Evolutionary conservation across 2,329 filamentous ascomycete genomes (phyloP), one percentile per base, ranked within the genome.

Genomic region (Aspergillus caelatus): DNA sequence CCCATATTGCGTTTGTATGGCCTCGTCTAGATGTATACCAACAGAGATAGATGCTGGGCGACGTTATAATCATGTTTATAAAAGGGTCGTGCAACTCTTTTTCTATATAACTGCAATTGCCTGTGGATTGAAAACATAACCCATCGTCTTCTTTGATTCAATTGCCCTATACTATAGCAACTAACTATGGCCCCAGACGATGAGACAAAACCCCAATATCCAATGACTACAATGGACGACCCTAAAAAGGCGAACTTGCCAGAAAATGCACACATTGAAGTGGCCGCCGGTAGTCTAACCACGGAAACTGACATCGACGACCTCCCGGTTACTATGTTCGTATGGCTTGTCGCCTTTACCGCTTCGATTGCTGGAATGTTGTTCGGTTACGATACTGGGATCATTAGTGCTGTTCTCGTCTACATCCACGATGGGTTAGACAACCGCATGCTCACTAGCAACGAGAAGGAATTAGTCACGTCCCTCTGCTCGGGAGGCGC

Each of bases 281-380:
- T 26, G 34, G 57, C 48, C 23, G 7, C n/a, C 8, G 14, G 21
- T 4, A 53, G n/a, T n/a, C 16, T 21, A 3, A 16, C 39, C 5
- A 30, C 34, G n/a, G 34, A 50, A 11, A 39, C 34, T 10, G 60
- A 34, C 5, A 46, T 81, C 55, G 79, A 81, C 53, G 68, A 75
- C 16, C 77, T 78, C 1, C 72, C 77, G n/a, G 69, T 77, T 5
- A 77, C 76, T 10, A 77, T 68, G 61, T 77, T 75, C 46, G 76
- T 78, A 46, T 80, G 78, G 78, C 67, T 79, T 14, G 76, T 79
- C 16, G 72, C 77, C 16, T 48, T 76, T 21, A 78, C 77, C 1
- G 78, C 77, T 1, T 78, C 76, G 3, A 73, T 73, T 58, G 71
- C 71, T 1, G 71, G 67, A 2, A 67, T 72, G 52, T 72, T 71